A percentile compares a stretch with the other conserved stretches of the same genome.
Evolutionary conservation across 2,329 filamentous ascomycete species (phyloP).

Genomic region (Ophiostoma sp.): DNA sequence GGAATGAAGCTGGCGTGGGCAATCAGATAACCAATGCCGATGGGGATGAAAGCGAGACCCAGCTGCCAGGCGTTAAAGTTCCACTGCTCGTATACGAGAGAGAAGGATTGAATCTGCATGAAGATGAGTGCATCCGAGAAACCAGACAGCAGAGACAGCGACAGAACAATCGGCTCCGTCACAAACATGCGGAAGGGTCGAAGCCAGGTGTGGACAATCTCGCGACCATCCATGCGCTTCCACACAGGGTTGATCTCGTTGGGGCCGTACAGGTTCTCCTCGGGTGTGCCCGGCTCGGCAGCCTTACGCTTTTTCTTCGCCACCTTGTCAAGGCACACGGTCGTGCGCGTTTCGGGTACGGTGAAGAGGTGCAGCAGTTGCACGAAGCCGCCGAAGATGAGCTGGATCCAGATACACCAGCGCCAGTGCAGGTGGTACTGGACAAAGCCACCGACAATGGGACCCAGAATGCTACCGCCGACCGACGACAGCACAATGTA

Average conservation of each 20-base stretch:
- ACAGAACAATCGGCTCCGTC: slow-evolving; percentile 72
- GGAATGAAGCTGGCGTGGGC: slow-evolving; percentile 62
- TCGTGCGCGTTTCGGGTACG: slow-evolving; percentile 77
- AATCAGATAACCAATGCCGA: slow-evolving; percentile 66
- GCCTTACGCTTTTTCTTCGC: slow-evolving; percentile 70
- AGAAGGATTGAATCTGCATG: slow-evolving; percentile 73
- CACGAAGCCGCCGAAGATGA: slow-evolving; percentile 72
- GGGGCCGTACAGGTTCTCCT: slow-evolving; percentile 63
- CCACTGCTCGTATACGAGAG: slow-evolving; percentile 68
- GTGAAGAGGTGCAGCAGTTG: slow-evolving; percentile 66
- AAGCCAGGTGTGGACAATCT: slow-evolving; percentile 58
- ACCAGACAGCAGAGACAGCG: slow-evolving; percentile 68
- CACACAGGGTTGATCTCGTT: slow-evolving; percentile 66
- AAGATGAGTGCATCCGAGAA: slow-evolving; percentile 77
- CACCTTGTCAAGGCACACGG: slow-evolving; percentile 75
- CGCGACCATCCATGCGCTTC: slow-evolving; percentile 58
- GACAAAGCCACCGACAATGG: slow-evolving; percentile 76
- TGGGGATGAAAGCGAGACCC: slow-evolving; percentile 64
- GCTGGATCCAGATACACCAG: slow-evolving; percentile 75
- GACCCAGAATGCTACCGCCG: slow-evolving; percentile 72
- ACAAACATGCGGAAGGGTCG: slow-evolving; percentile 73
- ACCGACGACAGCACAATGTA: slow-evolving; percentile 79
- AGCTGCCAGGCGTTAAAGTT: slow-evolving; percentile 57
- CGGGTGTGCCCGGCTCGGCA: slow-evolving; percentile 48
- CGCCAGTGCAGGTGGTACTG: slow-evolving; percentile 68